These are phyloP conservation scores for Bathelium albidoporum DNA, from an alignment of 495 filamentous ascomycete genomes.

Conservation along the genomic window DNA sequence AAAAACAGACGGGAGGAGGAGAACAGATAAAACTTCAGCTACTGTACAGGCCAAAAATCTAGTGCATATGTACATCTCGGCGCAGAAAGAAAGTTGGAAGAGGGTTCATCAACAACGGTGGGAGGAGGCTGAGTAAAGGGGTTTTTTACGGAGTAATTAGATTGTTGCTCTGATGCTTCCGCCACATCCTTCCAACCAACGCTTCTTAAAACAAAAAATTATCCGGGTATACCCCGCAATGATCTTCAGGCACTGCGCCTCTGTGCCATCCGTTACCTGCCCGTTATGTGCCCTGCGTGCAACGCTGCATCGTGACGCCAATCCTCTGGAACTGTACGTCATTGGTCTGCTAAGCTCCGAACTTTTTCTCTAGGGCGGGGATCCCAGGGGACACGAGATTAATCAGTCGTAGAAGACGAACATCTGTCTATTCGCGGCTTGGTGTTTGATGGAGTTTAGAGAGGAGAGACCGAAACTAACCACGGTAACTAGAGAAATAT, in stretches of 20 bases:
- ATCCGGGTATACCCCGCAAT: constrained; percentile 4
- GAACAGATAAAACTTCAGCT: not conserved
- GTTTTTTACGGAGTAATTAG: not conserved
- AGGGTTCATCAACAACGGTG: not conserved
- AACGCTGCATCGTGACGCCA: not conserved
- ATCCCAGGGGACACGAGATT: not conserved
- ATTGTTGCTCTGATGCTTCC: no score
- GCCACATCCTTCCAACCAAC: no score
- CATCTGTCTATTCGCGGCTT: no score
- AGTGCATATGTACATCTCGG: not conserved
- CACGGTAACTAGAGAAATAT: no score
- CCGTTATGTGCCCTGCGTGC: not conserved
- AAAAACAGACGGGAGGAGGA: not conserved
- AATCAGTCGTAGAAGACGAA: no score
- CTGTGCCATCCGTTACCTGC: not conserved
- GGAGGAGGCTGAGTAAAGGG: not conserved
- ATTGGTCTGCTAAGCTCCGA: not conserved
- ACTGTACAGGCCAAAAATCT: not conserved
- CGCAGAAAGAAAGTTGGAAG: not conserved
- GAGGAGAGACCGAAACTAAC: not conserved
- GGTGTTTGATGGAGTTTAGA: not conserved
- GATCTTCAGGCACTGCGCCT: not conserved
- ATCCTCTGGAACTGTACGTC: not conserved
- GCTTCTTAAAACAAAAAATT: not conserved
- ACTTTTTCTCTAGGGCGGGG: not conserved